Evolutionary conservation across 768 basidiomycete species (phyloP), one percentile per base, ranked within the genome.

Genomic region (Podaxis carcinomalis): DNA sequence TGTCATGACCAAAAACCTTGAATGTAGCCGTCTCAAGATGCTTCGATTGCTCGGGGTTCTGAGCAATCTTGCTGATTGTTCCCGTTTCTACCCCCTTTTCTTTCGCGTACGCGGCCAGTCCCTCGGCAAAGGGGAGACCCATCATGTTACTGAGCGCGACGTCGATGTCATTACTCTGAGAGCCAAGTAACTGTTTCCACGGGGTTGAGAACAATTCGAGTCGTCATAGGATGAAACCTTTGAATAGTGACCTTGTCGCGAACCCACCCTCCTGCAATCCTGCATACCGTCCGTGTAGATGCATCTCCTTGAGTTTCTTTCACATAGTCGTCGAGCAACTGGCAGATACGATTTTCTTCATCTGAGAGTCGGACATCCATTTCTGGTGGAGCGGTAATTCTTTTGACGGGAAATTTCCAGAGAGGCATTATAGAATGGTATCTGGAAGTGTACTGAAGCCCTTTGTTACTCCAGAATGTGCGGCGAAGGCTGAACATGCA

Each of bases 261-360:
- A 49, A 98, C 97, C 97, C 97, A 99, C 19, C 97, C 97, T 16
- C 97, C 97, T 10, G 95, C 97, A 51, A 99, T 92, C 65, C 97
- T 83, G 70, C 96, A 96, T 0, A 84, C 80, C 0, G 85, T 87
- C 4, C 74, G 72, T 21, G 85, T 77, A 9, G 79, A 80, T 54
- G 84, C 78, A 36, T 81, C 77, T 59, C 76, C 71, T 59, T 78
- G 80, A 65, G 89, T 75, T 65, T 82, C 75, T 13, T 70, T 74
- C 5, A 88, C 84, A 70, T 90, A 97, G 61, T 88, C 86, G 69
- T 95, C 87, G 56, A 98, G 80, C n/a, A 95, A 79, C 2, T 75
- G 69, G 73, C 92, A 94, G 46, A 98, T 78, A 32, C 75, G 75
- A 58, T 80, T 76, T 74, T 98, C 95, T 2, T 77, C 75, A 0